Base-by-base conservation (phyloP, 257 asterid genomes). In the Ilex aquifolium region DNA sequence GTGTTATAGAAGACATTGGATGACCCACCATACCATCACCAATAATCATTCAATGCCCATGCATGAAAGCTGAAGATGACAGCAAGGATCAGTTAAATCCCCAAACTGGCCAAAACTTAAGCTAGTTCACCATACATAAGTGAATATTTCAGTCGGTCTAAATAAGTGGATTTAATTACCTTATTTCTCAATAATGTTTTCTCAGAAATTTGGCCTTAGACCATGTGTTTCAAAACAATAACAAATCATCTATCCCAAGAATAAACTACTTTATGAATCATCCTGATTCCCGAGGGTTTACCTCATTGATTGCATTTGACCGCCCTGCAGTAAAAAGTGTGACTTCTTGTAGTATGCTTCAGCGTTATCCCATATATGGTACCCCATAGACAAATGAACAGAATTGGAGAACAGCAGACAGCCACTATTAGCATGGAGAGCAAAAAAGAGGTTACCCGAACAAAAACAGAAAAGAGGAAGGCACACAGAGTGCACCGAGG, bases 281-380 rank as follows among this genome's bases (percentile, higher is more conserved):
- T 46, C 52, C 52, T 1, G 4, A 42, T 42, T 6, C 48, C 7
- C 7, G 12, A 42, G 52, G 13, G 52, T 46, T 36, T 36, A 53
- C 57, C 57, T 53, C 96, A 79, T 84, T 85, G 65, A 93, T 93
- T 62, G 99, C 99, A 85, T 93, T 93, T 69, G 99, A 93, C 36
- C 95, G 88, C 49, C 99, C 99, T 92, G 80, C 69, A 71, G 32
- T 68, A 29, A 69, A 67, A 75, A 60, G 27, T 21, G 27, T 21
- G 1, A 21, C 27, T 21, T 21, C 27, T 21, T 21, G 27, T 21
- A 21, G 27, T 21, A 21, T 21, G 27, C 27, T 21, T 21, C 27
- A 21, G 27, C 27, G 27, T 21, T 21, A 21, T 21, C 27, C 27
- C 27, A 21, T 21, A 21, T 21, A 21, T 21, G 27, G 27, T 21